Conservation (phyloP, 2,329 filamentous ascomycete genomes). For the Ophiognomonia clavigignenti-juglandacearum region DNA sequence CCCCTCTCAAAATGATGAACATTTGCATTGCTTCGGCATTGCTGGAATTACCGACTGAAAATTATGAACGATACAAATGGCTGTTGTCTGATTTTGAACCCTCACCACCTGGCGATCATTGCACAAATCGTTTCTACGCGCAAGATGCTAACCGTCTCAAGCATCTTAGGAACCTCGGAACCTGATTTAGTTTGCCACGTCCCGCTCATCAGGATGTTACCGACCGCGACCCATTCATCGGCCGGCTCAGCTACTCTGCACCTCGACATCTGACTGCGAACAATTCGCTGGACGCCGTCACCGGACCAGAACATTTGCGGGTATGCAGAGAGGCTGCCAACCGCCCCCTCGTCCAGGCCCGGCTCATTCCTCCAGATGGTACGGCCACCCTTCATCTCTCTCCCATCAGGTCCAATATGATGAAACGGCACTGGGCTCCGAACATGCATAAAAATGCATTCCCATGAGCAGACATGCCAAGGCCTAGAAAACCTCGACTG, state of each 20-base stretch:
- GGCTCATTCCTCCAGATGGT: constrained; percentile 1
- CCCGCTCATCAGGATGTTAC: no score
- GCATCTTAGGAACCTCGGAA: no score
- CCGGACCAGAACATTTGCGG: no score
- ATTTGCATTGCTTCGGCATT: constrained; percentile 59
- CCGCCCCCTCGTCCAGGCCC: no score
- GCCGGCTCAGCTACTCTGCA: no score
- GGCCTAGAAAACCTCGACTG: constrained; percentile 99
- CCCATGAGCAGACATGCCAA: constrained; percentile 84
- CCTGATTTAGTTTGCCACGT: no score
- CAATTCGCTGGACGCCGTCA: no score
- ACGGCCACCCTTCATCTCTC: constrained; percentile 16
- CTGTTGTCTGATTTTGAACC: constrained; percentile 65
- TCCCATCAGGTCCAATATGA: constrained; percentile 47
- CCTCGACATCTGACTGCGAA: no score
- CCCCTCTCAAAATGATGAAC: constrained; percentile 68
- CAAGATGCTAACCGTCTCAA: constrained; percentile 20
- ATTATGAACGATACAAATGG: constrained; percentile 77
- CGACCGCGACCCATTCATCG: no score
- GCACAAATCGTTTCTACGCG: background rate
- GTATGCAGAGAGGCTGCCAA: no score
- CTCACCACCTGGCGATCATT: constrained; percentile 20
- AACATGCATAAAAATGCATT: constrained; percentile 42
- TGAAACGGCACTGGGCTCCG: constrained; percentile 98
- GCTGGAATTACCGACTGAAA: constrained; percentile 98